phyloP scores from a whole-genome alignment of 148 eudicot genomes.

The Polygonum maritimum region DNA sequence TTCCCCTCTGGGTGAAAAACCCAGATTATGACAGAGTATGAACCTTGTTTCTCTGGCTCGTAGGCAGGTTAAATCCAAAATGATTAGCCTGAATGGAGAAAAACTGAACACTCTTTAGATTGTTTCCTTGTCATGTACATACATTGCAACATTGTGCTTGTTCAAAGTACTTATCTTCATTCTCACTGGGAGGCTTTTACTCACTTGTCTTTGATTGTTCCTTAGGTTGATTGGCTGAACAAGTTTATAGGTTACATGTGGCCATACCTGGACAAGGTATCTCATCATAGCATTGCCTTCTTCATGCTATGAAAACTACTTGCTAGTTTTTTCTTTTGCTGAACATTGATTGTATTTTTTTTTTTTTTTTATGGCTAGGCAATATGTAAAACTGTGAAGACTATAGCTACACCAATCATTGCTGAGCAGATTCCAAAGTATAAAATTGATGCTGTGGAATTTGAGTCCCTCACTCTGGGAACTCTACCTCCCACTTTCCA shows the following conservation, averaged over 20 bases:
- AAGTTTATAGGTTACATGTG: slow-evolving; percentile 71
- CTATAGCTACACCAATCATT: slow-evolving; percentile 60
- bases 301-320: neutral
- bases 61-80: neutral
- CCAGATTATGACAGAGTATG: slow-evolving; percentile 92
- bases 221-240: slow-evolving; percentile 85
- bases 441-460: slow-evolving; percentile 74
- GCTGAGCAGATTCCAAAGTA: slow-evolving; percentile 91
- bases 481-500: slow-evolving; percentile 80
- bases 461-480: slow-evolving; percentile 68
- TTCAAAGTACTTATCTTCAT: neutral
- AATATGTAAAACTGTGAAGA: slow-evolving; percentile 72
- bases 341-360: neutral
- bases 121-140: neutral
- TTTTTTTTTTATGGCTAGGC: slow-evolving; percentile 33
- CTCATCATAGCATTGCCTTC: neutral
- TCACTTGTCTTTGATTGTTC: slow-evolving; percentile 10
- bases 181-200: neutral
- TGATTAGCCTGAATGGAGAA: neutral
- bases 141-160: neutral
- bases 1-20: slow-evolving; percentile 81
- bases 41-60: slow-evolving; percentile 10
- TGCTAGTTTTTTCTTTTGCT: neutral
- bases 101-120: neutral
- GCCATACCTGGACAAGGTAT: slow-evolving; percentile 89